These are phyloP conservation scores for Chlorella sp. DNA, from an alignment of 139 green algal genomes.

Conservation along the genomic window DNA sequence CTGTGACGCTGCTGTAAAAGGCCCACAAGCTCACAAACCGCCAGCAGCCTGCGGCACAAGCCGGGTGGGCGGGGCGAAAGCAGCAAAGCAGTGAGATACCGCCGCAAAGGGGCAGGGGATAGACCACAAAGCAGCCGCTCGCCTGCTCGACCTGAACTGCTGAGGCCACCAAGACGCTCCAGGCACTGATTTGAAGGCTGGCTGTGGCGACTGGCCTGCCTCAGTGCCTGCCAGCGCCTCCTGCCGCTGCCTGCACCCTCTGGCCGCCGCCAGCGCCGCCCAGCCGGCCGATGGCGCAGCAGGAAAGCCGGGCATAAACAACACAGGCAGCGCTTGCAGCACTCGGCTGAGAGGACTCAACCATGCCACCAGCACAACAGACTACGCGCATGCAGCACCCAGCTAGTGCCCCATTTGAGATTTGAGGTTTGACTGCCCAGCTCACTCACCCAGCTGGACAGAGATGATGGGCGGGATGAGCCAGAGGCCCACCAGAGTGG, in stretches of 20 bases:
- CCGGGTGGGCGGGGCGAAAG: not conserved
- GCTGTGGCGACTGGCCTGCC: not conserved
- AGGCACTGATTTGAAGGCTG: no score
- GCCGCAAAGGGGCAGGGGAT: not conserved
- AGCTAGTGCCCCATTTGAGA: no score
- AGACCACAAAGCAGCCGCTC: not conserved
- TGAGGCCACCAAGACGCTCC: no score
- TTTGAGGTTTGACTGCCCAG: no score
- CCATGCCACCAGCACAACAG: no score
- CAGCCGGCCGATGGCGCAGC: no score
- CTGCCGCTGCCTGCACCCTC: no score
- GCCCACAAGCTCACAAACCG: conserved; percentile 77
- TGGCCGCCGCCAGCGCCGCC: no score
- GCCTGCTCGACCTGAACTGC: no score
- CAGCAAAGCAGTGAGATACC: not conserved
- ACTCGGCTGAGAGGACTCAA: not conserved
- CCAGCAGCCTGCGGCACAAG: conserved; percentile 63
- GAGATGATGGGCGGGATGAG: conserved; percentile 80
- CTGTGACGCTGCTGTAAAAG: conserved; percentile 70
- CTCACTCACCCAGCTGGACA: conserved; percentile 53
- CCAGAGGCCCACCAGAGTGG: conserved; percentile 87
- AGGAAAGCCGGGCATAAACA: not conserved
- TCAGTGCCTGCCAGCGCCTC: not conserved
- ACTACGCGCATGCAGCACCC: not conserved
- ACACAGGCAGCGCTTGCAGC: not conserved